phyloP scores from a whole-genome alignment of 345 rosid genomes.

The Populus alba region DNA sequence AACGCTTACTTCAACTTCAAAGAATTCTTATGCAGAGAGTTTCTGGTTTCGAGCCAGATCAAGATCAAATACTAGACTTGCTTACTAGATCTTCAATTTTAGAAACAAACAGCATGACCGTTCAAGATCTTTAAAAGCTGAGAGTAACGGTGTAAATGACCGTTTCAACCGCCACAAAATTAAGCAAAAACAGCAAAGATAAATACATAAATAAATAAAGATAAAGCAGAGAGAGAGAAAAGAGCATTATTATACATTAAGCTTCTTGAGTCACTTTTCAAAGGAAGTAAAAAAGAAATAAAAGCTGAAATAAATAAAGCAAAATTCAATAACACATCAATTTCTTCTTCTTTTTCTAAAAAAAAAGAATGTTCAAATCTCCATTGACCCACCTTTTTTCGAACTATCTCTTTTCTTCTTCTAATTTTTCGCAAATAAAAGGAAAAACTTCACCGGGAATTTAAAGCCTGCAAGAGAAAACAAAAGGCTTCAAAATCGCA shows the following conservation, averaged over 20 bases:
- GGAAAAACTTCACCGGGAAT: neutral
- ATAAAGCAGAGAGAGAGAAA: neutral
- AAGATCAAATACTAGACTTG: constrained; percentile 3
- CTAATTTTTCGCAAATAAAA: neutral
- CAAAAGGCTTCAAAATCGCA: neutral
- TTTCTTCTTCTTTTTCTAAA: neutral
- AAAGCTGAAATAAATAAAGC: constrained; percentile 15
- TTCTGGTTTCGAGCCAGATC: constrained; percentile 15
- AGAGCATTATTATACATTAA: constrained; percentile 33
- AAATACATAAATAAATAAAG: constrained; percentile 18
- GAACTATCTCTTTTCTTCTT: neutral
- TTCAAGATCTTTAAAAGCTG: constrained; percentile 11
- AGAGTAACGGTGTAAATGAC: constrained; percentile 16
- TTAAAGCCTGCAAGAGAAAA: constrained; percentile 9
- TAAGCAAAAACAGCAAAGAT: neutral
- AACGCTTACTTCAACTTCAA: neutral
- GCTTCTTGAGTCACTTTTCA: constrained; percentile 44
- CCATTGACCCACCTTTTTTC: constrained; percentile 4
- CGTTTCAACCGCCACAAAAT: constrained; percentile 30
- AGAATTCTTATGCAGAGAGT: neutral
- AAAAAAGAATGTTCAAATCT: constrained; percentile 1
- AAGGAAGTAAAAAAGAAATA: constrained; percentile 14
- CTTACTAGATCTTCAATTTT: constrained; percentile 20
- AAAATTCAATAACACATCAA: neutral
- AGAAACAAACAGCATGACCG: constrained; percentile 15